phyloP scores from a whole-genome alignment of 345 rosid genomes.

The Schrenkiella parvula region DNA sequence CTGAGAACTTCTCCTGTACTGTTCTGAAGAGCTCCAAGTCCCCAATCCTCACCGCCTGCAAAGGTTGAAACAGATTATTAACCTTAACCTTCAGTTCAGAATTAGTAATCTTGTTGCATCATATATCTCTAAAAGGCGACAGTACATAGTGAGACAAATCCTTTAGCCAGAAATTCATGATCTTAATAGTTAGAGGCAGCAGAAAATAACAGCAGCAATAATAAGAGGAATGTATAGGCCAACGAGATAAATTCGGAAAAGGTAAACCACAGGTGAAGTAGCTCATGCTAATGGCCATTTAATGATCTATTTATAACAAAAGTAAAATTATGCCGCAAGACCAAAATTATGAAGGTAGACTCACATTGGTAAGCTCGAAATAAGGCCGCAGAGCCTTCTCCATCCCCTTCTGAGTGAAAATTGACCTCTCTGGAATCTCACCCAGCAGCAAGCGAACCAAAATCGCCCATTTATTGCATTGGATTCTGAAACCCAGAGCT shows the following conservation, averaged over 20 bases:
- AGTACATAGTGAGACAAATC: neutral
- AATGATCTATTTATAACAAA: neutral
- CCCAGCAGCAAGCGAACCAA: conserved; percentile 74
- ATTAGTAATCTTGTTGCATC: conserved; percentile 12
- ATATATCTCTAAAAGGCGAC: neutral
- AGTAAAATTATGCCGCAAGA: neutral
- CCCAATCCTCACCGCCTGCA: conserved; percentile 85
- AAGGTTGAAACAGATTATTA: conserved; percentile 8
- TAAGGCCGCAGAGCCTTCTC: conserved; percentile 80
- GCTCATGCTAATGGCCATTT: neutral
- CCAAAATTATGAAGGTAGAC: conserved; percentile 27
- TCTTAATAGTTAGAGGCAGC: neutral
- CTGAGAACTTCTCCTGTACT: conserved; percentile 71
- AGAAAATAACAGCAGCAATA: neutral
- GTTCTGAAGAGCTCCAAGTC: conserved; percentile 81
- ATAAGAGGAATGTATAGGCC: neutral
- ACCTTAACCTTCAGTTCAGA: neutral
- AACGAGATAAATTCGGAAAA: neutral
- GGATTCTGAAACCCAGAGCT: conserved; percentile 74
- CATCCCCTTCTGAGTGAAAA: conserved; percentile 85
- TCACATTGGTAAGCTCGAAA: conserved; percentile 87
- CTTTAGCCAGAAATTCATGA: neutral
- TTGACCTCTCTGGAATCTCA: conserved; percentile 83
- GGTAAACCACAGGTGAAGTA: neutral
- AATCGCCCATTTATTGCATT: conserved; percentile 83